Percentiles rank a stretch among this genome's conserved stretches.
Evolutionary conservation across 1,139 yeast genomes (phyloP).

Genomic region (Lizanozyma gosingica): DNA sequence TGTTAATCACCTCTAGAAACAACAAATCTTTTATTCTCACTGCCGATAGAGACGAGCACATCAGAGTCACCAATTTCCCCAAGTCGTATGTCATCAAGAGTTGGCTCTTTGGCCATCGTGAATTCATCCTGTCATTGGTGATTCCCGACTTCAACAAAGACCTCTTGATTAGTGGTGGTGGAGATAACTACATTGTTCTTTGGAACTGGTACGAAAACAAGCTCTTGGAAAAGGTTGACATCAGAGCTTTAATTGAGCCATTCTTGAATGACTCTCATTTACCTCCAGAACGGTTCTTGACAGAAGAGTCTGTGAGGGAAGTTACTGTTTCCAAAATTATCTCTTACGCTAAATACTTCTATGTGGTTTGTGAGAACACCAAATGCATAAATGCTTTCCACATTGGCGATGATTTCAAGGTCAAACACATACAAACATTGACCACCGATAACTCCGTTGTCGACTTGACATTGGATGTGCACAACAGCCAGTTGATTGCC

Average conservation of each 20-base stretch:
- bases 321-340: constrained; percentile 43
- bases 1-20: constrained; percentile 35
- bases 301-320: constrained; percentile 45
- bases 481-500: constrained; percentile 25
- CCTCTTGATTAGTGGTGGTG: constrained; percentile 75
- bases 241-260: constrained; percentile 40
- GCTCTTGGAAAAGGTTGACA: constrained; percentile 39
- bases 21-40: constrained; percentile 55
- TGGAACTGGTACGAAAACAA: constrained; percentile 68
- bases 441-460: constrained; percentile 16
- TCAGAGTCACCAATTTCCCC: constrained; percentile 79
- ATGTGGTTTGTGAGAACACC: constrained; percentile 50
- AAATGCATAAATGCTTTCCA: constrained; percentile 38
- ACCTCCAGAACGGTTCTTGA: constrained; percentile 60
- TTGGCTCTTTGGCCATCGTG: constrained; percentile 81
- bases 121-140: constrained; percentile 62
- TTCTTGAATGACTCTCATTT: constrained; percentile 49
- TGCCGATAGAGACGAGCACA: constrained; percentile 94
- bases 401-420: constrained; percentile 13
- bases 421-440: constrained; percentile 20
- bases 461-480: constrained; percentile 15
- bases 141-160: constrained; percentile 42
- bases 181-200: constrained; percentile 65
- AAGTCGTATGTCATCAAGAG: constrained; percentile 67
- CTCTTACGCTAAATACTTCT: constrained; percentile 18